phyloP scores from a whole-genome alignment of 129 eudicot genomes.

The Helianthus tuberosus region DNA sequence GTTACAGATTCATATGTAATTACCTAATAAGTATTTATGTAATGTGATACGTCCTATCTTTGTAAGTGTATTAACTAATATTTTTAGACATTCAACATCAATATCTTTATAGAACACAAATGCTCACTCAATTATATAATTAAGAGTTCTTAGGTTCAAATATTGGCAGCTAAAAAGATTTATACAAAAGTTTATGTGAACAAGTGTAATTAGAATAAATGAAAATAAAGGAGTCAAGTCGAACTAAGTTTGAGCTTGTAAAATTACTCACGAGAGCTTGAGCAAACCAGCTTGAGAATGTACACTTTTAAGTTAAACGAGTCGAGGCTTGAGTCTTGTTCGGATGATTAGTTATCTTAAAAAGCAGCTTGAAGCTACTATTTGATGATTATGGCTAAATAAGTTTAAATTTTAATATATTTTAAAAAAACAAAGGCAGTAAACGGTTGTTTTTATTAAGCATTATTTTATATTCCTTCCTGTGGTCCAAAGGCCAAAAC shows the following conservation, averaged over 20 bases:
- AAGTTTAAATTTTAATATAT: neutral
- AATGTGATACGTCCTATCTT: too few relatives aligned
- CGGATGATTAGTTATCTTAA: neutral
- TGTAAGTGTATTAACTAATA: too few relatives aligned
- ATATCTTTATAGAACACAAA: too few relatives aligned
- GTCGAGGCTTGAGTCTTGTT: neutral
- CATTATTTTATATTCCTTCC: conserved; percentile 29
- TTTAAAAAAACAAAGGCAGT: neutral
- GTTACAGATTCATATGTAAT: neutral
- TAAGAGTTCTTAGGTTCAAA: too few relatives aligned
- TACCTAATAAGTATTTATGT: neutral
- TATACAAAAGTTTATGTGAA: too few relatives aligned
- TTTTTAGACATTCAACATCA: too few relatives aligned
- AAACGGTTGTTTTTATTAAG: conserved; percentile 8
- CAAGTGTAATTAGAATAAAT: neutral
- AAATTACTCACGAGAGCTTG: neutral
- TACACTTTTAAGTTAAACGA: neutral
- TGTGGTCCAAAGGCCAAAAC: conserved; percentile 35
- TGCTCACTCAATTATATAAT: too few relatives aligned
- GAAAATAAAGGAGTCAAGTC: neutral
- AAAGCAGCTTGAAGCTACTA: neutral
- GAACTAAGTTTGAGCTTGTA: neutral
- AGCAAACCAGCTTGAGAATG: neutral
- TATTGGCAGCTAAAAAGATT: too few relatives aligned
- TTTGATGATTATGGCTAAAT: neutral